These are phyloP conservation scores for Tricholoma terreum DNA, from an alignment of 768 basidiomycete genomes.

Conservation along the genomic window DNA sequence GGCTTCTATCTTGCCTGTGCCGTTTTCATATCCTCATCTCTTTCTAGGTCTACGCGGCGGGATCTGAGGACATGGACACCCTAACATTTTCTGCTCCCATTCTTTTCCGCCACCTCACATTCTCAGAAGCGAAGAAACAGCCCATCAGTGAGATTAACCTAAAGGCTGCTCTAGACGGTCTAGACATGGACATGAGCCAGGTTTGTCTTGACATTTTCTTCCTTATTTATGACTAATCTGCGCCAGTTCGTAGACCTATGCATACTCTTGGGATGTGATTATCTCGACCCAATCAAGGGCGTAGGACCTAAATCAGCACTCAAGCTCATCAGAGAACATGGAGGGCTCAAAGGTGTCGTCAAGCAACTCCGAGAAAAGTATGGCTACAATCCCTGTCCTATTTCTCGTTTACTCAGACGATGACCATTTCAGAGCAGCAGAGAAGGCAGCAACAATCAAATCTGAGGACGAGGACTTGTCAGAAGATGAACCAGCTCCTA, in stretches of 20 bases:
- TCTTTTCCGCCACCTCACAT: slow-evolving; percentile 92
- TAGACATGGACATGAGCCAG: slow-evolving; percentile 90
- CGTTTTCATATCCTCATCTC: background rate
- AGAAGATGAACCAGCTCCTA: slow-evolving; percentile 39
- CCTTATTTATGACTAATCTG: background rate
- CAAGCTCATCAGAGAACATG: slow-evolving; percentile 85
- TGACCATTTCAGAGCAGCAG: slow-evolving; percentile 36
- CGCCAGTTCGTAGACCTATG: slow-evolving; percentile 92
- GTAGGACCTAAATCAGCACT: slow-evolving; percentile 94
- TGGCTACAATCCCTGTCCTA: slow-evolving; percentile 10
- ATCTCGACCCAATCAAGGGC: slow-evolving; percentile 98
- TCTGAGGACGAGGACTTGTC: slow-evolving; percentile 23
- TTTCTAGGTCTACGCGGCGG: slow-evolving; percentile 87
- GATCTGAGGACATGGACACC: slow-evolving; percentile 99
- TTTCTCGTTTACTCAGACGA: background rate
- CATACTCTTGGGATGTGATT: slow-evolving; percentile 95
- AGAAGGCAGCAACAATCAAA: slow-evolving; percentile 35
- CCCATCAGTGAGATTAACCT: slow-evolving; percentile 94
- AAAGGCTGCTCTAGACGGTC: slow-evolving; percentile 76
- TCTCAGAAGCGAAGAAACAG: slow-evolving; percentile 95
- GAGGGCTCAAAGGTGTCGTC: slow-evolving; percentile 67
- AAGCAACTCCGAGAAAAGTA: slow-evolving; percentile 79
- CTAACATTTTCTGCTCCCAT: slow-evolving; percentile 93
- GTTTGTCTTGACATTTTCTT: slow-evolving; percentile 34
- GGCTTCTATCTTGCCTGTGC: background rate